Evolutionary conservation across 23 red algal genomes (phyloP).

Genomic region (Cyanidium caldarium): DNA sequence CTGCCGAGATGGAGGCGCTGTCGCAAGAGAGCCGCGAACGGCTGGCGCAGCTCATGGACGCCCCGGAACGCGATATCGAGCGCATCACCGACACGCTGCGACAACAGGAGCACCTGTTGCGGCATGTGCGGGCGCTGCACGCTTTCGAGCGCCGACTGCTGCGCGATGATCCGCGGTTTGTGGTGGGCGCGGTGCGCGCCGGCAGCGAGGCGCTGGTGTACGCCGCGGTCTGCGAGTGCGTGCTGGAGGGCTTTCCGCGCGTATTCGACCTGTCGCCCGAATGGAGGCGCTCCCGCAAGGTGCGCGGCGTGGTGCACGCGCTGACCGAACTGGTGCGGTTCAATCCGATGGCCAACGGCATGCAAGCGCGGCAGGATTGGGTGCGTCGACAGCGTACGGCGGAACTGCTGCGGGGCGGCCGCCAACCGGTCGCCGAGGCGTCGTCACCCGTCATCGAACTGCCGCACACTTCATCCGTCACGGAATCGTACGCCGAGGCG

Average conservation of each 20-base stretch:
- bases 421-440: not conserved
- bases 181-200: not conserved
- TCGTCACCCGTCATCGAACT: not conserved
- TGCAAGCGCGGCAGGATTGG: constrained; percentile 5
- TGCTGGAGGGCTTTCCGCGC: not conserved
- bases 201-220: not conserved
- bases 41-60: not conserved
- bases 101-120: not conserved
- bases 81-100: not conserved
- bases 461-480: no score
- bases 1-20: not conserved
- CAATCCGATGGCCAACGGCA: constrained; percentile 21
- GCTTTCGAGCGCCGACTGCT: not conserved
- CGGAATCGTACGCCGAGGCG: not conserved
- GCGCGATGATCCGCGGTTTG: not conserved
- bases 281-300: not conserved
- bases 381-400: not conserved
- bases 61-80: not conserved
- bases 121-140: not conserved
- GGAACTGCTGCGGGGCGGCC: not conserved
- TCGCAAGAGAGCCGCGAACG: not conserved
- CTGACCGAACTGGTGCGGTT: constrained; percentile 4
- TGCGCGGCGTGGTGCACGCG: not conserved
- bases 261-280: not conserved
- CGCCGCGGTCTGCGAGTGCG: not conserved